Evolutionary conservation across 495 filamentous ascomycete species (phyloP).

Genomic region (Penicillium ucsense): DNA sequence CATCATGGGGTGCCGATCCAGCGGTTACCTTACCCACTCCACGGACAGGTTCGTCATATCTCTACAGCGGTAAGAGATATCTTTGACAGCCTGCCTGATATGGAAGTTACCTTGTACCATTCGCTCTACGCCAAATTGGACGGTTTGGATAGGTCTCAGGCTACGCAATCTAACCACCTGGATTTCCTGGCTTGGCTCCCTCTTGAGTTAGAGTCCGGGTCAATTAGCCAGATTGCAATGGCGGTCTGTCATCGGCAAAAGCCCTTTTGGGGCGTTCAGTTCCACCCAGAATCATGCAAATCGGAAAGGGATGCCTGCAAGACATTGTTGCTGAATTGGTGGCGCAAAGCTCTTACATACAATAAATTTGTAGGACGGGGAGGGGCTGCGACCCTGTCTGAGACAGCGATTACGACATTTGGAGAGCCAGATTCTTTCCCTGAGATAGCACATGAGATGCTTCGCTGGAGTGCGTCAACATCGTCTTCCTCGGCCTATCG

Average conservation of each 20-base stretch:
- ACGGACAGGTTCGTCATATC: conserved; percentile 68
- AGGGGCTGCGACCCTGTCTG: conserved; percentile 16
- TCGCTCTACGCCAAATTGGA: conserved; percentile 59
- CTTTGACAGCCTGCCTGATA: conserved; percentile 43
- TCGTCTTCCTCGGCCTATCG: conserved; percentile 19
- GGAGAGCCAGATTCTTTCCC: conserved; percentile 16
- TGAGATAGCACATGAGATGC: conserved; percentile 25
- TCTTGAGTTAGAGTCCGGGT: conserved; percentile 7
- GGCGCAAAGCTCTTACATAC: conserved; percentile 33
- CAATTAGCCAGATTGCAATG: conserved; percentile 54
- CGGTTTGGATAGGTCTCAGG: neutral
- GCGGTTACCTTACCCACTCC: conserved; percentile 56
- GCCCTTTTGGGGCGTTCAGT: conserved; percentile 89
- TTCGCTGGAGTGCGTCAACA: conserved; percentile 27
- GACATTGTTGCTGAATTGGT: conserved; percentile 69
- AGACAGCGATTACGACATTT: conserved; percentile 16
- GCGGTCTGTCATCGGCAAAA: conserved; percentile 56
- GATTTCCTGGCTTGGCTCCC: conserved; percentile 31
- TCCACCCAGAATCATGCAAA: conserved; percentile 91
- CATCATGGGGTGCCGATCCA: conserved; percentile 56
- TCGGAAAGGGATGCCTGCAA: conserved; percentile 58
- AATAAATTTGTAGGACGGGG: conserved; percentile 29
- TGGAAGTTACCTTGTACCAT: conserved; percentile 80
- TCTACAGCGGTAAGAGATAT: conserved; percentile 41
- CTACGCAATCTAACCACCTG: conserved; percentile 8